Evolutionary conservation across 805 yeast species (phyloP), one percentile per base, ranked within the genome.

Genomic region (Lipomyces sp.): DNA sequence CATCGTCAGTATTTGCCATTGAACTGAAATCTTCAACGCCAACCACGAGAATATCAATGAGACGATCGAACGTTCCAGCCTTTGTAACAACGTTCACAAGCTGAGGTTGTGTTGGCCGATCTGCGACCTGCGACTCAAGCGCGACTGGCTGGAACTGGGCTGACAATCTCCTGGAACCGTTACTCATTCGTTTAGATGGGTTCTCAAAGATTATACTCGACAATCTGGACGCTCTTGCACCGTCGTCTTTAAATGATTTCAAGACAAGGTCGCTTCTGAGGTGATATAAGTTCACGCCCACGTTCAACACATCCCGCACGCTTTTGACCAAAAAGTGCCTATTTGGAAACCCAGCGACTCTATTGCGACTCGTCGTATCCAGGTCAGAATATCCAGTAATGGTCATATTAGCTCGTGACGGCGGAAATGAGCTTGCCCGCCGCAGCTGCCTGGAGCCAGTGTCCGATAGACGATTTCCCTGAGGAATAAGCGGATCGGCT

Each of bases 1-100:
- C n/a, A 29, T 75, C 77, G 4, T 63, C 72, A 4, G 57, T 24
- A n/a, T 62, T 45, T 7, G 73, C 69, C 53, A 74, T 75, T 3
- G 78, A 72, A 1, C 80, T 80, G 74, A 86, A 92, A 63, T 84
- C 86, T 71, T 84, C 84, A 51, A 84, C 88, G 29, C 90, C 94
- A 75, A 85, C 81, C 4, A 94, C 92, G 60, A 94, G 78, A 30
- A 93, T 82, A 76, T 94, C 98, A 63, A 92, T 82, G 72, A 94
- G 81, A 71, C 87, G 86, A 55, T 90, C 95, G 64, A 91, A 77
- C 0, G 90, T 83, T 0, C 95, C 95, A 2, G 90, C 85, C 72
- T 87, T 87, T 34, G 86, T 77, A 5, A 84, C 88, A 6, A 85
- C 88, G 63, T 78, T 76, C 30, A 82, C 74, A 63, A 73, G 3